These are phyloP conservation scores for Venturia asperata DNA, from an alignment of 2,329 filamentous ascomycete genomes.

Conservation along the genomic window DNA sequence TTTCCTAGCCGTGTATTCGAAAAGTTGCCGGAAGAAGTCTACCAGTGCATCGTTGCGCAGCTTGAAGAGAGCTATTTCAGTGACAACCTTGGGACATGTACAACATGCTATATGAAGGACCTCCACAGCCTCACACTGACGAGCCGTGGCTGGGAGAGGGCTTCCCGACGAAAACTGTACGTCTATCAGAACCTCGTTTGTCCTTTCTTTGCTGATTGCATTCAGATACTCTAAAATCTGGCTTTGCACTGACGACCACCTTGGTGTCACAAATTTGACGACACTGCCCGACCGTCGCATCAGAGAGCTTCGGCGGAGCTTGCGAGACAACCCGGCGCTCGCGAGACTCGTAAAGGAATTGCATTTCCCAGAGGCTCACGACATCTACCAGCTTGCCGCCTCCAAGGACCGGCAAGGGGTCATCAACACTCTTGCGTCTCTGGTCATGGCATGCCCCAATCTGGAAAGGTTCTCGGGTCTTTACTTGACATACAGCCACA, in stretches of 20 bases:
- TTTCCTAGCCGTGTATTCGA: constrained; percentile 25
- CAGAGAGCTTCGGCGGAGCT: constrained; percentile 47
- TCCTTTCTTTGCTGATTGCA: not conserved
- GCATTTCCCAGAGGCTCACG: constrained; percentile 45
- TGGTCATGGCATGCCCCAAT: constrained; percentile 53
- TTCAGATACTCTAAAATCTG: constrained; percentile 44
- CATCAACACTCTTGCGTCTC: constrained; percentile 46
- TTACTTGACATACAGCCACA: constrained; percentile 45
- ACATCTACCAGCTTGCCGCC: constrained; percentile 29
- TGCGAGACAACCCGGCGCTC: constrained; percentile 45
- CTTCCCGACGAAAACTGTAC: constrained; percentile 46
- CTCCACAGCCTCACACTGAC: constrained; percentile 47
- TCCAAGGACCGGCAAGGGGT: constrained; percentile 43
- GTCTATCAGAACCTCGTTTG: constrained; percentile 20
- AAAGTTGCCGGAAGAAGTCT: constrained; percentile 47
- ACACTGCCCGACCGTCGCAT: constrained; percentile 45
- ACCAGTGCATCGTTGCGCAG: constrained; percentile 48
- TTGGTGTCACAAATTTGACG: constrained; percentile 31
- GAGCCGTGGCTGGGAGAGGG: constrained; percentile 50
- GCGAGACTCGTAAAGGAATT: constrained; percentile 48
- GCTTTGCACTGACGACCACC: constrained; percentile 40
- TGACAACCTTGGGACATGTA: constrained; percentile 35
- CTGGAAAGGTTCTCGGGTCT: constrained; percentile 50
- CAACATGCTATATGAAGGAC: constrained; percentile 49
- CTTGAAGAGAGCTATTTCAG: constrained; percentile 40